These are phyloP conservation scores for Solanum stenotomum DNA, from an alignment of 257 asterid genomes.

Conservation along the genomic window DNA sequence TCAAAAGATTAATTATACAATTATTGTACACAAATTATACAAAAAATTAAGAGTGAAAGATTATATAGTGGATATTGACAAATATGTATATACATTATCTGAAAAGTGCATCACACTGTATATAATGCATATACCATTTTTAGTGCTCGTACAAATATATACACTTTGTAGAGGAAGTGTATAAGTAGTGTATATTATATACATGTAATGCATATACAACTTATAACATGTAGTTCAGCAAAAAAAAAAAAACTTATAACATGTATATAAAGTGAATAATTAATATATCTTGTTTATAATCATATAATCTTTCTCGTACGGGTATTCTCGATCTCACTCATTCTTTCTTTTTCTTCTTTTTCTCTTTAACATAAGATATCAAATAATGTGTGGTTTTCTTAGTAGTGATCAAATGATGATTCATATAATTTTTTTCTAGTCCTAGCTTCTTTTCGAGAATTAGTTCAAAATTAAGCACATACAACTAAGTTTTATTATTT, in stretches of 20 bases:
- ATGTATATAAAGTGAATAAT: no score
- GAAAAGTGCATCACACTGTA: not conserved
- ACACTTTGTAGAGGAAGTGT: not conserved
- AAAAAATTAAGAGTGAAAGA: not conserved
- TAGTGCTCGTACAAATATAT: not conserved
- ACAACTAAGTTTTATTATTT: no score
- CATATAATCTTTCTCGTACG: no score
- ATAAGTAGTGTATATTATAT: not conserved
- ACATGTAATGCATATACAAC: no score
- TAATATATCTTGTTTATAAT: no score
- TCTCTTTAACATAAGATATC: no score
- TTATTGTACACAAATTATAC: not conserved
- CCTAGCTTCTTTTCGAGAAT: not conserved
- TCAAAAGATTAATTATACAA: not conserved
- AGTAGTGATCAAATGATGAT: not conserved
- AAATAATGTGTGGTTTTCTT: not conserved
- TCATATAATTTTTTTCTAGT: not conserved
- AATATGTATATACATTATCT: not conserved
- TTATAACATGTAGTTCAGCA: no score
- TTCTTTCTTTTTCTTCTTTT: no score
- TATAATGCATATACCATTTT: no score
- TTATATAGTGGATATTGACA: not conserved
- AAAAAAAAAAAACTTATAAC: no score
- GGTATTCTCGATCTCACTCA: no score
- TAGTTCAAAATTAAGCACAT: no score